A percentile compares a stretch with the other conserved stretches of the same genome.
Conservation (phyloP, 78 protist species). For the slime mould (Dictyostelium discoideum) region DNA sequence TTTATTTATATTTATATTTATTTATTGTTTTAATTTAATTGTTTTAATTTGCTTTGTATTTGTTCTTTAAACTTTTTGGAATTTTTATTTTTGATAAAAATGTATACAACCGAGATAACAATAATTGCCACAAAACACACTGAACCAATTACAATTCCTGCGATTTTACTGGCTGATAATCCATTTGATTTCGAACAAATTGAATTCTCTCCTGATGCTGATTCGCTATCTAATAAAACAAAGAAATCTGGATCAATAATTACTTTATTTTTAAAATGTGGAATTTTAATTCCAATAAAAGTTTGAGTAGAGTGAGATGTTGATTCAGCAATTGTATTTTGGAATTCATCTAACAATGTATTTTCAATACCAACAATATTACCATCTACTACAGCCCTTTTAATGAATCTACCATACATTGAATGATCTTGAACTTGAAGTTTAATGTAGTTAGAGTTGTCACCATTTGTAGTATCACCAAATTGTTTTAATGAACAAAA, state of each 20-base stretch:
- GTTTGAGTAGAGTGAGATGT: not conserved
- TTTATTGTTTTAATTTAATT: not conserved
- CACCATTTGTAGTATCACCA: not conserved
- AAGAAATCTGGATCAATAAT: not conserved
- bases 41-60: not conserved
- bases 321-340: not conserved
- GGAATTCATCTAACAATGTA: not conserved
- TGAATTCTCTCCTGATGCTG: not conserved
- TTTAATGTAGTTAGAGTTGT: not conserved
- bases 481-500: not conserved
- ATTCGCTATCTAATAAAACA: not conserved
- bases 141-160: conserved; percentile 12
- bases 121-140: not conserved
- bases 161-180: not conserved
- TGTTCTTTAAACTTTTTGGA: not conserved
- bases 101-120: not conserved
- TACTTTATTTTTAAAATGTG: not conserved
- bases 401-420: conserved; percentile 6
- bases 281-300: not conserved
- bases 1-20: too few species aligned
- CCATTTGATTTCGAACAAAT: not conserved
- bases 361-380: not conserved
- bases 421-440: not conserved
- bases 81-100: not conserved
- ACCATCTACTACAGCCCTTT: not conserved